Base-by-base conservation (phyloP, 78 protist genomes). In the Polysphondylium violaceum region DNA sequence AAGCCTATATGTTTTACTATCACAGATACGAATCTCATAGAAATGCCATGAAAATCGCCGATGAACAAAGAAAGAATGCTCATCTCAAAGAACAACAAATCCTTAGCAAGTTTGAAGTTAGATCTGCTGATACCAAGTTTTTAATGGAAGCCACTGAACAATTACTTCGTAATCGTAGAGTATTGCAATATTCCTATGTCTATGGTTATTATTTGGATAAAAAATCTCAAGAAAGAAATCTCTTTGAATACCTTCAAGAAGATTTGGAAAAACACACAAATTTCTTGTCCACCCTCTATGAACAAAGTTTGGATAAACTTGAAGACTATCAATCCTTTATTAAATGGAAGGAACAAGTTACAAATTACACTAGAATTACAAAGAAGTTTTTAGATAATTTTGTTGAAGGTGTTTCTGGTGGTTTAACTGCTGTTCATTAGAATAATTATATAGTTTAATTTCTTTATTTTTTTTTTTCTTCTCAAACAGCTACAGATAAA, bases 161-260 rank as follows among this genome's bases (percentile, higher is more conserved):
- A 47, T 59, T 93, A 16, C 35, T 81, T 8, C 47, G 67, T 59
- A 77, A 75, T 78, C 92, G 96, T 51, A 60, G 74, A 40, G 96
- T 91, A 17, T 72, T 94, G 31, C 86, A 94, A 75, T 94, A 72
- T 47, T 81, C 94, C n/a, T 94, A 94, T 59, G 96, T 94, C 36
- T 85, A 73, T 73, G 96, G 94, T 33, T 94, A 75, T 23, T 76
- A 86, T 87, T 69, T 94, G 68, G 95, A 89, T 44, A 79, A 74
- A 8, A 87, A 81, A 44, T 73, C 87, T 23, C 69, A 74, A 50
- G 96, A 90, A 44, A 44, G 74, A 55, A 76, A 89, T 53, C 77
- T 94, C 6, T 94, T 94, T 33, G 96, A 94, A 75, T 81, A 88
- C 43, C 94, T 94, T 0, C 96, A 94, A 59, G 96, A 94, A 41